Base-by-base conservation (phyloP, 768 basidiomycete genomes). In the Scleroderma bovista region DNA sequence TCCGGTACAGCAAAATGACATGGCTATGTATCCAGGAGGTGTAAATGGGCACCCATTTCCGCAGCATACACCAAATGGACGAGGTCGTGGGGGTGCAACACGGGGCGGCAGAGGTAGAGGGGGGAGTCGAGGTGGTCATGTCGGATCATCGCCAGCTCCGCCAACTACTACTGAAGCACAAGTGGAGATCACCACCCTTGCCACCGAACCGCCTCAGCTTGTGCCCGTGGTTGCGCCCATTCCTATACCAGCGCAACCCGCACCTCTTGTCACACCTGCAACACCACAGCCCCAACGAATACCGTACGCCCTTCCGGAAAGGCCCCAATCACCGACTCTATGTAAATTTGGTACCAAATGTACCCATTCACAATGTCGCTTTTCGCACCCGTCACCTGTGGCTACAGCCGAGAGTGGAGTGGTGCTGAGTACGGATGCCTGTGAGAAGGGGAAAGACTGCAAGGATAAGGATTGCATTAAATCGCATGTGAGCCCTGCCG, bases 311-410 rank as follows among this genome's bases (percentile, higher is more conserved):
- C 61, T 81, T 16, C 86, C 86, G n/a, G 83, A 86, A 52, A 78
- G 90, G 29, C 90, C 89, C 1, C 85, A 86, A 58, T 90, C 90
- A 1, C 90, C 90, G 0, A 90, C 88, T 1, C 75, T 99, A 19
- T 99, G 96, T 81, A 96, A 96, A 70, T 98, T 88, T 56, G 83
- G 79, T 11, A 75, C 86, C 20, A 95, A 93, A 57, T 99, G 96
- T 69, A 87, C 86, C 44, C 95, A 97, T 65, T 75, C 87, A 0
- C 75, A 84, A 41, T 99, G 96, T 67, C 77, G 87, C 16, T 98
- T 83, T 67, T 91, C 92, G 9, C 96, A 99, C 66, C 94, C 96
- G 5, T 93, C 89, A 9, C 96, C 96, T n/a, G 91, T 93, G 3
- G 94, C 96, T 6, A 96, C 95, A 16, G 77, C 87, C 29, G 93